Base-by-base conservation (phyloP, 768 basidiomycete genomes). In the Collybiopsis luxurians region DNA sequence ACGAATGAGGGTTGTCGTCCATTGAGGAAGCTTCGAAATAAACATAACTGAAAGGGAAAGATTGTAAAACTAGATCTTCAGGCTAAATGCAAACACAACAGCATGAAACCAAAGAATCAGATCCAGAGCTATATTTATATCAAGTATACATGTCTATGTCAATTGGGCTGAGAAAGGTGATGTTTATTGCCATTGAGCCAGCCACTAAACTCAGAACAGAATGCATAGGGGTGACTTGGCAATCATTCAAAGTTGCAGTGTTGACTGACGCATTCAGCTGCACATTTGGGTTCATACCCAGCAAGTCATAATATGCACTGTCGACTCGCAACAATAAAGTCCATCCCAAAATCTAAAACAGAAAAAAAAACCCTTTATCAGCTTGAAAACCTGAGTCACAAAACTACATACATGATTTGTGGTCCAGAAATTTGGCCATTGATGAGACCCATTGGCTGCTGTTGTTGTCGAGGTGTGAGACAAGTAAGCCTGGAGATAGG, bases 1-100 rank as follows among this genome's bases (percentile, higher is more conserved):
- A 70, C 2, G 59, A 53, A 61, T 82, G 79, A 0, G 64, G 40
- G 2, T 59, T 52, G 2, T 71, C 74, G 59, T 82, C 79, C 3
- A 60, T 70, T 5, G 79, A 69, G 21, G 60, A 61, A 9, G 65
- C 73, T 17, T 74, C 68, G 3, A 81, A 58, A 27, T 71, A 66
- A 47, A 82, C 60, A 56, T 82, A 82, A 1, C 74, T 71, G 64
- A 82, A 80, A 0, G 84, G 83, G n/a, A 82, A 70, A 3, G 83
- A 85, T 57, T 83, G 81, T 28, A 70, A 72, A 23, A 74, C 71
- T 43, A 79, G 68, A 60, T 84, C 79, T 5, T 63, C 61, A 7
- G 79, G 78, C 82, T 83, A 39, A n/a, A n/a, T n/a, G n/a, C n/a
- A 5, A 15, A n/a, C 36, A 23, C 28, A 19, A 45, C 2, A 21